Evolutionary conservation across 2,329 filamentous ascomycete genomes (phyloP).

Genomic region (Alternaria conjuncta): DNA sequence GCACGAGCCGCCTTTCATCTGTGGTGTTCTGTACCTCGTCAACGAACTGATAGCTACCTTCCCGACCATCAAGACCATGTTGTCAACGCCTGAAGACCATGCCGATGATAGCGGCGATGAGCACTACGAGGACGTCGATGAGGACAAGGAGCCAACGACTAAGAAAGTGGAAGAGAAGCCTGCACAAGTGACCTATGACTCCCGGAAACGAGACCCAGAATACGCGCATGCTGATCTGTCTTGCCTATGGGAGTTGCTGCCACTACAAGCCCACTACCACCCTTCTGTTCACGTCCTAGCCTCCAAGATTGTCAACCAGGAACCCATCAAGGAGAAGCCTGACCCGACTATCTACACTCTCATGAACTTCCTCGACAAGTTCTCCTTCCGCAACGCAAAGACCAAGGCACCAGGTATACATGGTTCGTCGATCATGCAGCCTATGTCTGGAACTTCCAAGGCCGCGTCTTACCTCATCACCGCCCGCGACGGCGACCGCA

Average conservation of each 20-base stretch:
- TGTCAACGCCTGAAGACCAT: slow-evolving; percentile 74
- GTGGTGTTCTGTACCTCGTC: slow-evolving; percentile 89
- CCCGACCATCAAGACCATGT: slow-evolving; percentile 76
- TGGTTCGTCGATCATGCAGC: slow-evolving; percentile 96
- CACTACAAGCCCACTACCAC: slow-evolving; percentile 84
- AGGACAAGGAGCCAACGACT: slow-evolving; percentile 43
- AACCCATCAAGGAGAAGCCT: slow-evolving; percentile 81
- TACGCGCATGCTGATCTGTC: slow-evolving; percentile 91
- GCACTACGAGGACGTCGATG: slow-evolving; percentile 69
- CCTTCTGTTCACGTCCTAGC: slow-evolving; percentile 90
- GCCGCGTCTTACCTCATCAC: slow-evolving; percentile 67
- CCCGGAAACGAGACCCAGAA: slow-evolving; percentile 88
- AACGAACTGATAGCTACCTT: slow-evolving; percentile 81
- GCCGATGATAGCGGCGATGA: slow-evolving; percentile 77
- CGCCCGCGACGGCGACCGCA: slow-evolving; percentile 63
- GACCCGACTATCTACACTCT: slow-evolving; percentile 89
- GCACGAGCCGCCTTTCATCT: slow-evolving; percentile 91
- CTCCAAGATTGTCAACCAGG: slow-evolving; percentile 69
- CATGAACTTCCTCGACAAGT: slow-evolving; percentile 95
- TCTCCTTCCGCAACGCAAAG: slow-evolving; percentile 96
- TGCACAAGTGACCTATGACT: slow-evolving; percentile 68
- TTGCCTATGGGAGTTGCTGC: slow-evolving; percentile 91
- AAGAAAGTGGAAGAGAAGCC: slow-evolving; percentile 20
- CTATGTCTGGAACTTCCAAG: slow-evolving; percentile 70
- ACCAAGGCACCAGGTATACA: slow-evolving; percentile 64